Percentiles rank a stretch among this genome's conserved stretches.
Conservation (phyloP, 108 stramenopile genomes). For the Epipyxis sp. region DNA sequence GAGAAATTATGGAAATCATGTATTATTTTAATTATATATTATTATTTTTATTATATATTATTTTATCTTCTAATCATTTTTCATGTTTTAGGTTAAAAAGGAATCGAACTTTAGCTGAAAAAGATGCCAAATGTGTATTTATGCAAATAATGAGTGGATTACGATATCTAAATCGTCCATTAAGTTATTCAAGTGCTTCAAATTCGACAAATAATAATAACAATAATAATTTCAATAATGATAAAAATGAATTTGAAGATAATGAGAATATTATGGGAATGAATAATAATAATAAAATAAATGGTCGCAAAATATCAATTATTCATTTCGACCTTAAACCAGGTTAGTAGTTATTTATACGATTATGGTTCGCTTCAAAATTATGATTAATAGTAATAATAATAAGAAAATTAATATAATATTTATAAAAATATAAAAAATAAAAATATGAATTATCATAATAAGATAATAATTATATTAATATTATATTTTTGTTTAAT, state of each 20-base stretch:
- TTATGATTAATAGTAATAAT: too few relatives aligned
- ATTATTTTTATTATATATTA: background rate
- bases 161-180: slow-evolving; percentile 75
- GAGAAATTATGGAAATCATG: background rate
- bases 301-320: slow-evolving; percentile 55
- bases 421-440: too few relatives aligned
- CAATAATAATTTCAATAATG: background rate
- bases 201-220: background rate
- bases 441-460: too few relatives aligned
- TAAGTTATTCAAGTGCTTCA: background rate
- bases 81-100: slow-evolving; percentile 77
- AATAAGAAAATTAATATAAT: too few relatives aligned
- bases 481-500: too few relatives aligned
- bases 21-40: background rate
- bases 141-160: slow-evolving; percentile 90
- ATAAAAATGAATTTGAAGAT: background rate
- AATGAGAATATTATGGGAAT: background rate
- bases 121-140: slow-evolving; percentile 80
- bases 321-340: slow-evolving; percentile 99
- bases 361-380: too few relatives aligned
- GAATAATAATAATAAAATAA: slow-evolving; percentile 3
- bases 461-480: too few relatives aligned
- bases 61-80: background rate
- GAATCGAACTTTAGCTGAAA: slow-evolving; percentile 72
- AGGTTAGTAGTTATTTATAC: background rate